A percentile compares a stretch with the other conserved stretches of the same genome.
These are phyloP conservation scores for Entomortierella lignicola DNA, from an alignment of 192 early-diverging fungal species.

Conservation along the genomic window DNA sequence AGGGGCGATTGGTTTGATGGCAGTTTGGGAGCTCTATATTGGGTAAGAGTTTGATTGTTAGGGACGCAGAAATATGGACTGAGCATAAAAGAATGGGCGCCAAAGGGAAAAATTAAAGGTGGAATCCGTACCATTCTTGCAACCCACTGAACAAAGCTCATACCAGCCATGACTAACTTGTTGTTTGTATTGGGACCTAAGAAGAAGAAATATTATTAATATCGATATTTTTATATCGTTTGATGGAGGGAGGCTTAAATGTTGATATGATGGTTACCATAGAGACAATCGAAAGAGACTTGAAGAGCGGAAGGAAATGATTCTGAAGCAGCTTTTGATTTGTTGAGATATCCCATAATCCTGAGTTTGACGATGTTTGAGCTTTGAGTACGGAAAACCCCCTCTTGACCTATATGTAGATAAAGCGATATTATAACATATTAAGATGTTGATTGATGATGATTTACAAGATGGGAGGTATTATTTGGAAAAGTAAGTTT, in stretches of 20 bases:
- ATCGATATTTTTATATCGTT: no score
- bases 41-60: neutral
- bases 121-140: slow-evolving; percentile 70
- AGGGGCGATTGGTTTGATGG: slow-evolving; percentile 72
- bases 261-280: slow-evolving; percentile 59
- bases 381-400: slow-evolving; percentile 52
- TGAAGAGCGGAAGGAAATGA: slow-evolving; percentile 76
- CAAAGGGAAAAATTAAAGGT: no score
- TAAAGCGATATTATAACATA: no score
- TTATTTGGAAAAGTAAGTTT: no score
- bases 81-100: neutral
- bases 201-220: neutral
- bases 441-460: no score
- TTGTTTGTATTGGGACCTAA: slow-evolving; percentile 72
- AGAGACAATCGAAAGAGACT: slow-evolving; percentile 84
- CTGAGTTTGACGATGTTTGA: slow-evolving; percentile 69
- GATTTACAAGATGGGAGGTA: no score
- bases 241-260: no score
- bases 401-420: slow-evolving; percentile 28
- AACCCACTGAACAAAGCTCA: slow-evolving; percentile 92
- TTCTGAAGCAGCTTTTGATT: slow-evolving; percentile 76
- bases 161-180: slow-evolving; percentile 78
- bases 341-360: slow-evolving; percentile 70
- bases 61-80: neutral
- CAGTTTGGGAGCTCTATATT: slow-evolving; percentile 53